Conservation (phyloP, 1,284 basidiomycete species). For the Calocybe gambosa region DNA sequence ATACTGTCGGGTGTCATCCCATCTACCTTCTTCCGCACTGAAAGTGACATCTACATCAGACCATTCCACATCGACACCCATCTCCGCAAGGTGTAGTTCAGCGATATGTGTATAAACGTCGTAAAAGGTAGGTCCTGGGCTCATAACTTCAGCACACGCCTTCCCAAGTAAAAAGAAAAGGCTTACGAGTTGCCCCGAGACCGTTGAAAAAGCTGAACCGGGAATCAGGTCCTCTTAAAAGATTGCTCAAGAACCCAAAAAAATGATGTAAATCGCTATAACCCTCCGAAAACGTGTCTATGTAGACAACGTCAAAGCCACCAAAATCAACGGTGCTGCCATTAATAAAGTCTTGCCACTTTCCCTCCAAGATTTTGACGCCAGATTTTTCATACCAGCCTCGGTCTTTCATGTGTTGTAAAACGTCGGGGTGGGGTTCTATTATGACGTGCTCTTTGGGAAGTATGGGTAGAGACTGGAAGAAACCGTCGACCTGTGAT, state of each 20-base stretch:
- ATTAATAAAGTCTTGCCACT: constrained; percentile 83
- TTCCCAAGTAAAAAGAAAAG: constrained; percentile 17
- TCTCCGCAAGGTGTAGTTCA: constrained; percentile 80
- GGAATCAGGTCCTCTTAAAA: constrained; percentile 73
- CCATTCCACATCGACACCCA: constrained; percentile 76
- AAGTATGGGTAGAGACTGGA: constrained; percentile 60
- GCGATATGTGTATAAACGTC: constrained; percentile 87
- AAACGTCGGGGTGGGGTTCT: constrained; percentile 92
- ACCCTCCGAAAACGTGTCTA: constrained; percentile 92
- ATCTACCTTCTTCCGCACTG: constrained; percentile 42
- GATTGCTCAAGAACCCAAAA: constrained; percentile 78
- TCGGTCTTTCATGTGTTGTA: constrained; percentile 64
- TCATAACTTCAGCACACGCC: no score
- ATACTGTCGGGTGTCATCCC: constrained; percentile 69
- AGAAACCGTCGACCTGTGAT: constrained; percentile 79
- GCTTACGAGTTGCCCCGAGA: constrained; percentile 85
- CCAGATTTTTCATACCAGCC: constrained; percentile 77
- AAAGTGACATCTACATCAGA: constrained; percentile 57
- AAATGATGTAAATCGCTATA: constrained; percentile 80
- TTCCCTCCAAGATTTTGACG: constrained; percentile 83
- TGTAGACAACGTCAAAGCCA: constrained; percentile 88
- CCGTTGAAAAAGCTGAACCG: constrained; percentile 98
- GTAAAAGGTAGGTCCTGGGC: constrained; percentile 82
- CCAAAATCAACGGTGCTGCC: constrained; percentile 50
- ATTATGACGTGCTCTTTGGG: constrained; percentile 85